Evolutionary conservation across 2,329 filamentous ascomycete species (phyloP).

Genomic region (Botryotinia globosa): DNA sequence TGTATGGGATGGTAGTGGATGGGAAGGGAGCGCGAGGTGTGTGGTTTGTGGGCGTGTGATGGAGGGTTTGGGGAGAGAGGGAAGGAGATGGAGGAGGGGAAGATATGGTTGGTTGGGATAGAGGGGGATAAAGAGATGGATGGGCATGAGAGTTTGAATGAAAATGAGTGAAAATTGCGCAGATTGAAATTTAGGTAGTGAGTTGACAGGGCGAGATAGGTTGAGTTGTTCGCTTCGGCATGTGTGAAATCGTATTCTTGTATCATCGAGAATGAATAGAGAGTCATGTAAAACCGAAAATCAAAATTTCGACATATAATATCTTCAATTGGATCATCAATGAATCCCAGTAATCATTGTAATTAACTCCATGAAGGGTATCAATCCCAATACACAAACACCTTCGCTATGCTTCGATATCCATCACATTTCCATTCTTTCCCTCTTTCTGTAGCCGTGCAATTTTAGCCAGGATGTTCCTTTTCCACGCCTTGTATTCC

Average conservation of each 20-base stretch:
- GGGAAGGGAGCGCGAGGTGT: background rate
- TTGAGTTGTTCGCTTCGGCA: background rate
- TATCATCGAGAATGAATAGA: background rate
- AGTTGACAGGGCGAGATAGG: background rate
- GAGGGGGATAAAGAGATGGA: no score
- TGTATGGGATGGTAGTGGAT: background rate
- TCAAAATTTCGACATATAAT: background rate
- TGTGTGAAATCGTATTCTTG: background rate
- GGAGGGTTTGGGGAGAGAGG: background rate
- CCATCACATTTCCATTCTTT: slow-evolving; percentile 18
- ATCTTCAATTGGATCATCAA: background rate
- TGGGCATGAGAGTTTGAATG: background rate
- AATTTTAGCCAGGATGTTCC: slow-evolving; percentile 55
- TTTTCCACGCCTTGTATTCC: slow-evolving; percentile 65
- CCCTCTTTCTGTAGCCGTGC: slow-evolving; percentile 40
- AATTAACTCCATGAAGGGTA: background rate
- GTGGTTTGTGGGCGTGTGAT: slow-evolving; percentile 13
- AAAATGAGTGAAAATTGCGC: background rate
- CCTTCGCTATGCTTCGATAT: background rate
- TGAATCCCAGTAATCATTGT: background rate
- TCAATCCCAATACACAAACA: background rate
- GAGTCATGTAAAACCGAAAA: background rate
- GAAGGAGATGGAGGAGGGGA: no score
- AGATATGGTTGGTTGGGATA: background rate
- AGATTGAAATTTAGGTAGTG: background rate